These are phyloP conservation scores for Scopulariopsis brevicaulis DNA, from an alignment of 2,329 filamentous ascomycete genomes.

Conservation along the genomic window DNA sequence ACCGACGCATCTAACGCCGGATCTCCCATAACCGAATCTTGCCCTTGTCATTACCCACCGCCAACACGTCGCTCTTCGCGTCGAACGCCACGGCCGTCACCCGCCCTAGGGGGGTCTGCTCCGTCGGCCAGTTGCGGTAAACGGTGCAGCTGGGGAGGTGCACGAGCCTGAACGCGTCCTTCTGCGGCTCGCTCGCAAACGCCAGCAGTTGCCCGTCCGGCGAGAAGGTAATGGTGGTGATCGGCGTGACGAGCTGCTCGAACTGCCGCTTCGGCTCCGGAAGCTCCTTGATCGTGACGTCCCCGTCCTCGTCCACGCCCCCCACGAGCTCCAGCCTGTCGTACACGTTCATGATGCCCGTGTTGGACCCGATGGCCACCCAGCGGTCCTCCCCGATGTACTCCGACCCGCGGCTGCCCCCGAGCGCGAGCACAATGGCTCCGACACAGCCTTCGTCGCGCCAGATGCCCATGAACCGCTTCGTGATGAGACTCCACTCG, in stretches of 20 bases:
- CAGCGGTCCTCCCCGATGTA: conserved; percentile 70
- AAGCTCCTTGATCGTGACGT: conserved; percentile 45
- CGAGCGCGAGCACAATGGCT: conserved; percentile 71
- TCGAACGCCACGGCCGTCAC: conserved; percentile 66
- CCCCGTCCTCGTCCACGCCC: conserved; percentile 20
- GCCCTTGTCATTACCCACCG: conserved; percentile 80
- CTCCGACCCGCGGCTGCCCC: conserved; percentile 51
- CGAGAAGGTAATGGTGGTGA: conserved; percentile 69
- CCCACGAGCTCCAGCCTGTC: conserved; percentile 58
- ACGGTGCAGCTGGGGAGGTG: conserved; percentile 89
- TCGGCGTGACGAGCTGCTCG: conserved; percentile 79
- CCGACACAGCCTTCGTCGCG: conserved; percentile 81
- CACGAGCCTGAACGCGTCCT: conserved; percentile 75
- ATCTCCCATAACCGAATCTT: conserved; percentile 91
- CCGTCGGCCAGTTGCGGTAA: conserved; percentile 94
- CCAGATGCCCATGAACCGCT: conserved; percentile 71
- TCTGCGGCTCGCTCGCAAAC: conserved; percentile 79
- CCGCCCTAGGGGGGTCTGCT: conserved; percentile 75
- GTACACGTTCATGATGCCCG: conserved; percentile 88
- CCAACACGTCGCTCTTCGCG: conserved; percentile 55
- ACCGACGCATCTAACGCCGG: conserved; percentile 7
- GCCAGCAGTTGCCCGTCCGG: conserved; percentile 82
- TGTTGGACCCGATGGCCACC: conserved; percentile 78
- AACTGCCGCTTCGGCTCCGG: conserved; percentile 65
- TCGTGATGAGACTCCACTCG: conserved; percentile 66